These are phyloP conservation scores for Rhizophora apiculata DNA, from an alignment of 345 rosid species.

Conservation along the genomic window DNA sequence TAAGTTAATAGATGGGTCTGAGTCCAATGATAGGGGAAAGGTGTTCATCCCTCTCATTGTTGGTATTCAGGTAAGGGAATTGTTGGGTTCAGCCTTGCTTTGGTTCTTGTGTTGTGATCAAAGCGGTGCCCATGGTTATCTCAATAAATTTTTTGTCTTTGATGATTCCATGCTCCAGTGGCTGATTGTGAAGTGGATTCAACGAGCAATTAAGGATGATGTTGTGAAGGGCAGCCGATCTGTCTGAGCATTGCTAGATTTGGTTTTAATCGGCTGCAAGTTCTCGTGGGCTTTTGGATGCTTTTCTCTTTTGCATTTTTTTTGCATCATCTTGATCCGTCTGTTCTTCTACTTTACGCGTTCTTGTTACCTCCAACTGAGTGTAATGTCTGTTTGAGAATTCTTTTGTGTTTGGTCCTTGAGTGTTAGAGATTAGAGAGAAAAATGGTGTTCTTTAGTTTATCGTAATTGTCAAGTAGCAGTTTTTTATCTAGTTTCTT, in stretches of 20 bases:
- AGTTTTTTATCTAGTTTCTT: background rate
- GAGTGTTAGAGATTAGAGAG: background rate
- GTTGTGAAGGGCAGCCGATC: slow-evolving; percentile 42
- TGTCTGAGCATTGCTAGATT: slow-evolving; percentile 30
- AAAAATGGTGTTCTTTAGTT: background rate
- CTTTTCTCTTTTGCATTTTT: background rate
- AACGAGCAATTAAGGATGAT: slow-evolving; percentile 52
- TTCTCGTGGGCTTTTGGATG: background rate
- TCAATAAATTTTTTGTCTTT: background rate
- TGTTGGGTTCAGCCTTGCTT: background rate
- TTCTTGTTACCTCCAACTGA: background rate
- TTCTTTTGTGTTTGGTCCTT: background rate
- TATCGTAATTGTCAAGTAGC: background rate
- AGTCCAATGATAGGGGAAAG: slow-evolving; percentile 64
- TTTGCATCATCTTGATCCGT: background rate
- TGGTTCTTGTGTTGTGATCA: slow-evolving; percentile 4
- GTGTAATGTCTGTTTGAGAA: background rate
- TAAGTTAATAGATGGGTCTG: slow-evolving; percentile 72
- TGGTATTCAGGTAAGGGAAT: slow-evolving; percentile 53
- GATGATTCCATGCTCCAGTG: slow-evolving; percentile 39
- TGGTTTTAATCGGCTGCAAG: slow-evolving; percentile 2
- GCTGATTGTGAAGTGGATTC: slow-evolving; percentile 58
- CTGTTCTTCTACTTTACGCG: background rate
- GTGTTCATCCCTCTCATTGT: slow-evolving; percentile 54
- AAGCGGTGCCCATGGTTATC: background rate